Evolutionary conservation across 1,284 basidiomycete species (phyloP), one percentile per base, ranked within the genome.

Genomic region (Leccinum pachyderme): DNA sequence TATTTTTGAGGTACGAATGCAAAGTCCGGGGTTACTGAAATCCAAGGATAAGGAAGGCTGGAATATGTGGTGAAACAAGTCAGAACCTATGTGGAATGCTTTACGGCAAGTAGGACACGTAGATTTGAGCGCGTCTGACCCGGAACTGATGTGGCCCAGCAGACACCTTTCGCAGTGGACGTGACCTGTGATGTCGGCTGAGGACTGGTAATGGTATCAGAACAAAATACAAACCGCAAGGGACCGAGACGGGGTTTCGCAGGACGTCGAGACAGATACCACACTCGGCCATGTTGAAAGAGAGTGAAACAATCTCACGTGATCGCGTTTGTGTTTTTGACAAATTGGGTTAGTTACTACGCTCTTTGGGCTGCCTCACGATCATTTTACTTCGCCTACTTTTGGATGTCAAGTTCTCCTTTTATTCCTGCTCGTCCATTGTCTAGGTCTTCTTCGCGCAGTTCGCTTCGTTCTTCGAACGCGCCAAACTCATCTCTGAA

Each of bases 81-180:
- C 18, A 72, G 18, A 58, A 86, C 84, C 76, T 55, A 79, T 78
- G 55, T 75, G 72, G 59, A 87, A 88, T 15, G 67, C 41, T 3
- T 75, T 67, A 24, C 85, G 78, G 66, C 85, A 88, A 2, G 79
- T 78, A 2, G 86, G 86, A 61, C 85, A 87, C 15, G 74, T 60
- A 61, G 78, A 72, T 54, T 68, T 67, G 58, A 71, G 69, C 31
- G 66, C 75, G 54, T 78, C 71, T 46, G 74, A 65, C 15, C 73
- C 73, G 5, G 75, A 67, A n/a, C 70, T 70, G 41, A 84, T 77
- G 59, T 82, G 74, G 27, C 68, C 61, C 2, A 72, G 71, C 8
- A 87, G 73, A 58, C 86, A 87, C 18, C 71, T 68, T 51, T 78
- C 77, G 69, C 85, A 87, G 63, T 82, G 81, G 15, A 87, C 66